Conservation (phyloP, 345 rosid species). For the Bruguiera gymnorhiza region DNA sequence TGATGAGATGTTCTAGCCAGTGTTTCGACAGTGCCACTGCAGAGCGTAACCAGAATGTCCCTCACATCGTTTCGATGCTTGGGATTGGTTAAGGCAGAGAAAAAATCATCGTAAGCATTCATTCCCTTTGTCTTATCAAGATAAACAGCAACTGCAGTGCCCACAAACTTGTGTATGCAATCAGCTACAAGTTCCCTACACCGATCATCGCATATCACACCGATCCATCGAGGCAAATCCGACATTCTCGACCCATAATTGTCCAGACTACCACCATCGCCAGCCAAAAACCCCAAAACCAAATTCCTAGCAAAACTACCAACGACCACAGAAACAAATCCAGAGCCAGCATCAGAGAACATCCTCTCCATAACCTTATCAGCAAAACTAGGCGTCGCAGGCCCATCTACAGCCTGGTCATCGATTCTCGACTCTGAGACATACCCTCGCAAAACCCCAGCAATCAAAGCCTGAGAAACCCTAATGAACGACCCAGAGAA, state of each 20-base stretch:
- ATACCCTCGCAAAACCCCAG: slow-evolving; percentile 64
- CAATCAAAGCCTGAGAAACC: slow-evolving; percentile 59
- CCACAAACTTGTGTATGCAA: slow-evolving; percentile 78
- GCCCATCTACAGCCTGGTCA: slow-evolving; percentile 14
- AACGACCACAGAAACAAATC: slow-evolving; percentile 73
- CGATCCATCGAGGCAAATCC: slow-evolving; percentile 54
- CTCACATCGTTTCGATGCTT: slow-evolving; percentile 59
- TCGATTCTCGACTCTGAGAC: slow-evolving; percentile 26
- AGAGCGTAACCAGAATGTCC: slow-evolving; percentile 69
- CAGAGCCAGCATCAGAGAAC: slow-evolving; percentile 67
- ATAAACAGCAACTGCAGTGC: slow-evolving; percentile 71
- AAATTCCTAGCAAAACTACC: slow-evolving; percentile 95
- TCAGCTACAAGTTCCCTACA: slow-evolving; percentile 69
- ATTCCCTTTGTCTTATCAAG: slow-evolving; percentile 82
- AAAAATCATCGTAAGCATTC: slow-evolving; percentile 75
- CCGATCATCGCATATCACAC: slow-evolving; percentile 46
- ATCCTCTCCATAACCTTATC: slow-evolving; percentile 66
- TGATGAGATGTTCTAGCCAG: slow-evolving; percentile 76
- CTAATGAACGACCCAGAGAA: slow-evolving; percentile 52
- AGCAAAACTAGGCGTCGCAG: slow-evolving; percentile 30
- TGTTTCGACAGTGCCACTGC: slow-evolving; percentile 75
- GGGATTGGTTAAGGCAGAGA: slow-evolving; percentile 83
- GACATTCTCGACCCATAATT: slow-evolving; percentile 22
- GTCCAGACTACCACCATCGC: slow-evolving; percentile 22
- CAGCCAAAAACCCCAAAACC: slow-evolving; percentile 69